Evolutionary conservation across 2,329 filamentous ascomycete genomes (phyloP).

Genomic region (Claviceps paspali): DNA sequence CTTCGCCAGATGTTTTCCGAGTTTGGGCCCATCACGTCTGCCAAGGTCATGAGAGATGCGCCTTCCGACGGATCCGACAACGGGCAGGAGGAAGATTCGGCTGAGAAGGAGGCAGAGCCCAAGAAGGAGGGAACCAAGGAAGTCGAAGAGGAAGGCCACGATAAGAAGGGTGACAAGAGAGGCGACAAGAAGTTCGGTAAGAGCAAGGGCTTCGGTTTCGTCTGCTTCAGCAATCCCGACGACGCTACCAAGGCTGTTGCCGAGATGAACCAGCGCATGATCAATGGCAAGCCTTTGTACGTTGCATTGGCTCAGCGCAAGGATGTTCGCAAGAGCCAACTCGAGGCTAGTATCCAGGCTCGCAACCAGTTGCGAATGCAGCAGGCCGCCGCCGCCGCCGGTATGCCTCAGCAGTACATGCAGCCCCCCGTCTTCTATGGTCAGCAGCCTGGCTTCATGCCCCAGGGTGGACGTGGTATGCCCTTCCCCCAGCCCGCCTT

Average conservation of each 20-base stretch:
- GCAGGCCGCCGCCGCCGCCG: conserved; percentile 81
- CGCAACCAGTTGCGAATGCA: conserved; percentile 98
- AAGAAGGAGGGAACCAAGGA: conserved; percentile 30
- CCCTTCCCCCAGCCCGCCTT: conserved; percentile 50
- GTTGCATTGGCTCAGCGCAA: conserved; percentile 97
- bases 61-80: conserved; percentile 38
- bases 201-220: conserved; percentile 99
- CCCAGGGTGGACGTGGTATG: conserved; percentile 49
- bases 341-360: conserved; percentile 97
- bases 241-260: conserved; percentile 98
- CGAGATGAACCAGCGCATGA: conserved; percentile 99
- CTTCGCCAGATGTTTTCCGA: conserved; percentile 83
- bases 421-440: conserved; percentile 87
- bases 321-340: conserved; percentile 98
- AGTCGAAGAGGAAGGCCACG: conserved; percentile 30
- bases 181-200: conserved; percentile 64
- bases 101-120: conserved; percentile 35
- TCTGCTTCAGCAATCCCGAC: conserved; percentile 99
- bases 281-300: conserved; percentile 91
- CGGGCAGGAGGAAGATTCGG: conserved; percentile 36
- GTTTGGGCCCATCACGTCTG: conserved; percentile 91
- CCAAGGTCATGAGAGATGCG: conserved; percentile 96
- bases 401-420: conserved; percentile 79
- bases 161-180: conserved; percentile 46
- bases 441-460: conserved; percentile 57